These are phyloP conservation scores for Fusarium sororula DNA, from an alignment of 2,329 filamentous ascomycete species.

Conservation along the genomic window DNA sequence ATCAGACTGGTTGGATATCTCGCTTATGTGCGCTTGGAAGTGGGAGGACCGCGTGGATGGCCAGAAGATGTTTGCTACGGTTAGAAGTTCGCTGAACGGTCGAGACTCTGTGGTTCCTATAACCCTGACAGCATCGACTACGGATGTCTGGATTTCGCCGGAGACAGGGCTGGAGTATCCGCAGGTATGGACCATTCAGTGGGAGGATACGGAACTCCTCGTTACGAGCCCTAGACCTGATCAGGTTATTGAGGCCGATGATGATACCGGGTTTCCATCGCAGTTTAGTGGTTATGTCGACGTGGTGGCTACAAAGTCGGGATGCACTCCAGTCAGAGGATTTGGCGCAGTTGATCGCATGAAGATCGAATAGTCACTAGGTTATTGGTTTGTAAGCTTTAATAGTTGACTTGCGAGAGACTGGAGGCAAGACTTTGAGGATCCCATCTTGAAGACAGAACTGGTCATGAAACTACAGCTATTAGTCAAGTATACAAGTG, in stretches of 20 bases:
- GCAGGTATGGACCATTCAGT: background rate
- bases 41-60: background rate
- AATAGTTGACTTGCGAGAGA: too few species aligned
- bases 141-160: background rate
- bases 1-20: background rate
- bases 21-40: background rate
- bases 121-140: background rate
- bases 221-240: background rate
- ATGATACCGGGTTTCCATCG: background rate
- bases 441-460: fast-evolving
- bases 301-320: background rate
- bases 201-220: background rate
- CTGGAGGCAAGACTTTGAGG: too few species aligned
- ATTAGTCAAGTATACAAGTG: fast-evolving
- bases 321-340: background rate
- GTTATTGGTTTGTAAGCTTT: background rate
- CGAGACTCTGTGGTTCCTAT: background rate
- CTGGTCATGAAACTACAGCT: background rate
- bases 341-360: background rate
- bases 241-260: background rate
- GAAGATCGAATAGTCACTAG: background rate
- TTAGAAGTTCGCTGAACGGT: background rate
- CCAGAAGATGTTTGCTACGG: background rate
- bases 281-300: background rate
- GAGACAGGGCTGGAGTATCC: background rate